These are phyloP conservation scores for Backusella circina DNA, from an alignment of 192 early-diverging fungal genomes.

Conservation along the genomic window DNA sequence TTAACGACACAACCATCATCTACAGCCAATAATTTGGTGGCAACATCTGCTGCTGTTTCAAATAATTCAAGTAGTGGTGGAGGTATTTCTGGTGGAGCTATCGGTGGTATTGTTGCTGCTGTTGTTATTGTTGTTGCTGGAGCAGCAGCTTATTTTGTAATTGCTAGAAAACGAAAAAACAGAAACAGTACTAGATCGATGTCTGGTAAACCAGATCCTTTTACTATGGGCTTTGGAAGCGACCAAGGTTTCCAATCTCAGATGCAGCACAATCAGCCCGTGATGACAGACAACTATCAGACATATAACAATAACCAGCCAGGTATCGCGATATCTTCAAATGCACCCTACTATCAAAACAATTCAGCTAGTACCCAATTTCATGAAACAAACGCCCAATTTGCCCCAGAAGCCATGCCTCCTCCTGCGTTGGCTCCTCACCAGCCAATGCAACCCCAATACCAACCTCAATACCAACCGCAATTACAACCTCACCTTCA, in stretches of 20 bases:
- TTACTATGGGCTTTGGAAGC: slow-evolving; percentile 34
- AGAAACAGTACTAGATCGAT: not conserved
- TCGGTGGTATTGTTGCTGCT: slow-evolving; percentile 30
- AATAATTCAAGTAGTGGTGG: not conserved
- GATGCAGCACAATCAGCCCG: not conserved
- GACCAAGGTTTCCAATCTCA: slow-evolving; percentile 6
- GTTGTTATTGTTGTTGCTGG: slow-evolving; percentile 17
- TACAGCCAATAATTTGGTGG: not conserved
- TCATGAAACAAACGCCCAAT: not conserved
- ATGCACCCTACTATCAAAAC: not conserved
- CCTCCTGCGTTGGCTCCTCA: not conserved
- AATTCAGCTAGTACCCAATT: not conserved
- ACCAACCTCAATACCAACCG: slow-evolving; percentile 11
- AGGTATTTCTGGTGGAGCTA: slow-evolving; percentile 24
- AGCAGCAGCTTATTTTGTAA: slow-evolving; percentile 19
- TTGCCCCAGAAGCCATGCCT: not conserved
- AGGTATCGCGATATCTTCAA: slow-evolving; percentile 4
- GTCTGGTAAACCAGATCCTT: slow-evolving; percentile 21
- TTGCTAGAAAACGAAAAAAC: slow-evolving; percentile 16
- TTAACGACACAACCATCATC: not conserved
- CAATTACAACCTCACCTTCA: slow-evolving; percentile 12
- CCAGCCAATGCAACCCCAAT: not conserved
- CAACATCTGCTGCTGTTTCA: not conserved
- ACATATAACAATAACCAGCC: not conserved
- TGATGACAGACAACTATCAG: not conserved